Conservation (phyloP, 1,284 basidiomycete genomes). For the Sanghuangporus sanghuang region DNA sequence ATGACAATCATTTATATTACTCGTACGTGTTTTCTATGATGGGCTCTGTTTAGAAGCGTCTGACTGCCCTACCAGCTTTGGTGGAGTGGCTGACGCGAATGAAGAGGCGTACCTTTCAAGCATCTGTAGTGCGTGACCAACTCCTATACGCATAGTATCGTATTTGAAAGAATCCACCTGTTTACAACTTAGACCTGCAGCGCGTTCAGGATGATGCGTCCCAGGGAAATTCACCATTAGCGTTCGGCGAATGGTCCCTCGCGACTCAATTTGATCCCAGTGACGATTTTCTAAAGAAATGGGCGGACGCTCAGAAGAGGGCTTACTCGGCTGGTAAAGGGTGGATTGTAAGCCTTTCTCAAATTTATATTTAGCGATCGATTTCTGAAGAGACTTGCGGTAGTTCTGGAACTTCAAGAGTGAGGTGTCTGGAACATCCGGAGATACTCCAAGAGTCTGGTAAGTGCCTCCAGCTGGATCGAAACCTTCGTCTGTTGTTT, state of each 20-base stretch:
- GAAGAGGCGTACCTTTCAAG: slow-evolving; percentile 58
- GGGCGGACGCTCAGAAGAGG: slow-evolving; percentile 76
- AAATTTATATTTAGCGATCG: not conserved
- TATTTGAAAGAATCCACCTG: no score
- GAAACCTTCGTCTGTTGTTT: not conserved
- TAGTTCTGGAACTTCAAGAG: slow-evolving; percentile 79
- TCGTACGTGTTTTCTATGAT: slow-evolving; percentile 34
- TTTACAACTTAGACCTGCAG: slow-evolving; percentile 37
- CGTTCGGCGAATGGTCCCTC: slow-evolving; percentile 66
- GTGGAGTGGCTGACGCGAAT: slow-evolving; percentile 66
- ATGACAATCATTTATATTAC: slow-evolving; percentile 79
- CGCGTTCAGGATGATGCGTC: slow-evolving; percentile 45
- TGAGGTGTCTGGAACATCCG: slow-evolving; percentile 48
- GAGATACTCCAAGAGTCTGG: slow-evolving; percentile 54
- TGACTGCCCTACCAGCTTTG: slow-evolving; percentile 38
- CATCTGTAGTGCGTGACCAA: slow-evolving; percentile 56
- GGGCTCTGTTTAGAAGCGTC: not conserved
- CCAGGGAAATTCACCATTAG: slow-evolving; percentile 43
- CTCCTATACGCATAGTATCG: not conserved
- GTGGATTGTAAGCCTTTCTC: slow-evolving; percentile 52
- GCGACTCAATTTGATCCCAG: slow-evolving; percentile 62
- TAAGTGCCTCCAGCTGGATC: slow-evolving; percentile 24
- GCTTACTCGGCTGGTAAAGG: slow-evolving; percentile 57
- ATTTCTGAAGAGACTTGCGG: not conserved
- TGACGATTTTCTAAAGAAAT: slow-evolving; percentile 55